Evolutionary conservation across 2,329 filamentous ascomycete genomes (phyloP), one percentile per base, ranked within the genome.

Genomic region (Cercospora sp.): DNA sequence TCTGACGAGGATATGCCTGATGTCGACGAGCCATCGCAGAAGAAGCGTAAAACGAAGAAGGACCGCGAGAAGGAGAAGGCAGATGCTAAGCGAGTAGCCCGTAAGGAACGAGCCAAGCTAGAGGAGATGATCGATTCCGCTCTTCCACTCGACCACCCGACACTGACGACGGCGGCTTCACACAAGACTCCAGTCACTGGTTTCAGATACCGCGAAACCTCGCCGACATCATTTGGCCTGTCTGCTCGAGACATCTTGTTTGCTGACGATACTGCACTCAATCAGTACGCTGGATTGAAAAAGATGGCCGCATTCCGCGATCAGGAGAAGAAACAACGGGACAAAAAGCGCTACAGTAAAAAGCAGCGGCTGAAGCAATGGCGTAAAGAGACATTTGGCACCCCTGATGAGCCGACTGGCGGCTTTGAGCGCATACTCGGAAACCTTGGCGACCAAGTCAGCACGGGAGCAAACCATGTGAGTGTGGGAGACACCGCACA

Each of bases 161-260:
- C 82, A 45, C 81, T 84, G n/a, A 83, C 81, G 9, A 40, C 67
- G 69, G 85, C 84, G 71, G 34, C 66, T 5, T 64, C 67, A 10
- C 84, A 82, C n/a, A 76, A 77, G 65, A 87, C 86, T 81, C 61
- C 80, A 81, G 57, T 82, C 82, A 30, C 78, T 18, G 78, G 81
- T 32, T 99, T 99, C 87, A 90, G 92, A 66, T 99, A 99, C 84
- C 92, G 95, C 76, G 94, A 97, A 78, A 97, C 94, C 1, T 96
- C 92, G 0, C 94, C 95, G 0, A 90, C 91, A 65, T 88, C 91
- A 12, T 99, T 97, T 78, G 95, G 95, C 67, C 88, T 99, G 76
- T 97, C 92, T 0, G 85, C 94, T 1, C 88, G 90, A 69, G 95
- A 99, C 80, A 98, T 99, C 74, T 87, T 99, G 37, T 93, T 97